Evolutionary conservation across 164 flowering plant species (phyloP), one percentile per base, ranked within the genome.

Genomic region (Saururus chinensis): DNA sequence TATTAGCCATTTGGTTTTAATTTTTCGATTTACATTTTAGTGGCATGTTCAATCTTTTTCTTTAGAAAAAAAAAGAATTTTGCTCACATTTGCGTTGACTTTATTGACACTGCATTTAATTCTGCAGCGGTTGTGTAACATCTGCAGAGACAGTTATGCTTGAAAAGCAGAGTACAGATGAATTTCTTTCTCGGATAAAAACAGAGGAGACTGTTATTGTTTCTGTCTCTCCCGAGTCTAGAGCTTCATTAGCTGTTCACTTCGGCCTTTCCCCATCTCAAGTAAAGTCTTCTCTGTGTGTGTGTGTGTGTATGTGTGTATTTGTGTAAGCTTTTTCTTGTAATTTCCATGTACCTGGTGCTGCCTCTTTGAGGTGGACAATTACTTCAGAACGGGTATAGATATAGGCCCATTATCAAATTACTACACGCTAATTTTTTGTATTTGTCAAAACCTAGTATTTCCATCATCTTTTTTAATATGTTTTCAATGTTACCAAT

Each of bases 71-170:
- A 30, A 30, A 30, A 6, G 37, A 30, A 30, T 30, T 30, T 30
- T 30, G 37, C 6, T 30, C 6, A 6, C 37, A 2, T 30, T 30
- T 30, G 2, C 37, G 37, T 30, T 41, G 12, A 41, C 11, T 9
- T 12, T 45, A 17, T 17, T 58, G 22, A 7, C 60, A 25, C 9
- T 7, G 64, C 1, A 57, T 69, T 53, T 65, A 60, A 54, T 48
- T 45, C 40, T 80, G 78, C 81, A 88, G 99, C 80, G 96, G 99
- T 40, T 91, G 99, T 73, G 80, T 91, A 45, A 91, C 99, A 55
- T 88, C 96, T 40, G 97, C 96, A 51, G 96, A 95, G 80, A 86
- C 92, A 0, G 87, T 91, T 51, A 85, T 91, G 97, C 95, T 91
- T 69, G 92, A 93, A 84, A 88, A 91, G 78, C 97, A 91, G 74